Conservation (phyloP, 495 filamentous ascomycete genomes). For the Cenococcum geophilum region DNA sequence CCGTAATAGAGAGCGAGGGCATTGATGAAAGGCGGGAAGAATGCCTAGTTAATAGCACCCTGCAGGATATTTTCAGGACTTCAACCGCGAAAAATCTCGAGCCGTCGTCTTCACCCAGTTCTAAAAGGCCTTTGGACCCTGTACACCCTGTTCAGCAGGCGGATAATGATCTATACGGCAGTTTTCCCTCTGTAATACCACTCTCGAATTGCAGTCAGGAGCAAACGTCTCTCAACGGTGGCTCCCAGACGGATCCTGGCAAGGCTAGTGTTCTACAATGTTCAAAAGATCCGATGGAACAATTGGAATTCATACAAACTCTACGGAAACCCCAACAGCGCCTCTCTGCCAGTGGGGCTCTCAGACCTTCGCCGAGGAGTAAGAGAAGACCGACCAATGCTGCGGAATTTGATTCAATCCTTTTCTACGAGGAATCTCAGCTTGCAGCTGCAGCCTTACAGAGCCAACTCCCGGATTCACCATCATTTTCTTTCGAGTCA, state of each 20-base stretch:
- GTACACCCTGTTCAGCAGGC: background rate
- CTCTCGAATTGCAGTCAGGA: background rate
- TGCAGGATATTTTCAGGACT: background rate
- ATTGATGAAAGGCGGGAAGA: background rate
- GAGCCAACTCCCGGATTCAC: conserved; percentile 28
- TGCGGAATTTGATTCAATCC: background rate
- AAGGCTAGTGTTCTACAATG: background rate
- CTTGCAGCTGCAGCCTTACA: conserved; percentile 32
- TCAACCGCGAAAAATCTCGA: background rate
- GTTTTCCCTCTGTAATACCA: conserved; percentile 18
- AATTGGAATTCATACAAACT: conserved; percentile 22
- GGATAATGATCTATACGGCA: conserved; percentile 21
- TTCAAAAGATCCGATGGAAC: conserved; percentile 2
- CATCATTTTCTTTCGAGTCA: conserved; percentile 10
- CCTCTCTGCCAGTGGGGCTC: too few relatives aligned
- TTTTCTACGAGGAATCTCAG: conserved; percentile 32
- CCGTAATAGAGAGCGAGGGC: background rate
- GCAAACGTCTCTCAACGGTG: background rate
- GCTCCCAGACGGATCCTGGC: background rate
- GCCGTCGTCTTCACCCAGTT: background rate
- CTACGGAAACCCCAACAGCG: conserved; percentile 13
- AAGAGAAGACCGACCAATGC: background rate
- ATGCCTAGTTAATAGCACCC: background rate
- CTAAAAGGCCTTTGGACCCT: background rate
- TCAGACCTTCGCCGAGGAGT: background rate